Base-by-base conservation (phyloP, 768 basidiomycete species). In the Sutorius australiensis region DNA sequence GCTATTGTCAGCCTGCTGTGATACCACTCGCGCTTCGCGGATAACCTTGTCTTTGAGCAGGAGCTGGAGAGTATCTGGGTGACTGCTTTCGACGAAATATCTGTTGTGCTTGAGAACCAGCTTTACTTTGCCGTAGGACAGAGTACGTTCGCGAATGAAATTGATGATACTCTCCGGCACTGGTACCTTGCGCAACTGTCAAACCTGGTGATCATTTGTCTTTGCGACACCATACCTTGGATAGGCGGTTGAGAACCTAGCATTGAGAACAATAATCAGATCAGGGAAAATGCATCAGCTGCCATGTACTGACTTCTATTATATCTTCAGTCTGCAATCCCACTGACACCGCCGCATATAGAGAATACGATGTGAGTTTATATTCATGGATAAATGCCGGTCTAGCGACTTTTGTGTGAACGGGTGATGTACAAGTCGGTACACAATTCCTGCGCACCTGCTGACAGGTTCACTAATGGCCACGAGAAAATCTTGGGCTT, bases 381-480 rank as follows among this genome's bases (percentile, higher is more conserved):
- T 98, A 99, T 77, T 98, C 97, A 75, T 99, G 95, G 57, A 98
- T 95, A 73, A 95, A 93, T 44, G 92, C 86, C 48, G 97, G 97
- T 77, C 95, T 95, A 59, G 28, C 37, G 51, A 58, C 45, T 38
- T 56, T 38, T 42, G 37, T 55, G 40, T 66, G 37, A 58, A 59
- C 16, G 17, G 38, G 39, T 53, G 52, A 71, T 55, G 65, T 73
- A 75, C 72, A 55, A 46, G 51, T 38, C 39, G 48, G 51, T 30
- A 47, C 36, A 34, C 16, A 39, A 45, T 36, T 54, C 47, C 42
- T 63, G 77, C 90, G 72, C 72, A 95, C 94, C 94, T 87, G 79
- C 94, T 98, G 64, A 98, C 94, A 61, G 97, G 97, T 72, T 99
- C 97, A 63, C 92, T 92, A 46, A 99, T 98, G 36, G 97, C 95